Evolutionary conservation across 2,329 filamentous ascomycete genomes (phyloP).

Genomic region (Penicillium occitanis): DNA sequence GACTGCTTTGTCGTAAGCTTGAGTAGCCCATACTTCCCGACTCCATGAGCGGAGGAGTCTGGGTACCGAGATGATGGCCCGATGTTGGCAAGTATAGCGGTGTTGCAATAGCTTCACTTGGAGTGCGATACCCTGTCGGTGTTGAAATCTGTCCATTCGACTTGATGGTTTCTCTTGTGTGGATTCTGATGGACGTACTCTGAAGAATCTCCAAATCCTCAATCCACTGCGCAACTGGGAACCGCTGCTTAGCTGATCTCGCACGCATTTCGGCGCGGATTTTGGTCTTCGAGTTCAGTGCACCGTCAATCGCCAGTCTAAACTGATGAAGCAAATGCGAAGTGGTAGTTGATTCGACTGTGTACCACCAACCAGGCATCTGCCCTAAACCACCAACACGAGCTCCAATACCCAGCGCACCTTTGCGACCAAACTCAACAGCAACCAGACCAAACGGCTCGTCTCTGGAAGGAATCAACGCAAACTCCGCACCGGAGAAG

Average conservation of each 20-base stretch:
- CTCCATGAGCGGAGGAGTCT: constrained; percentile 37
- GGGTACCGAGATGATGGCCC: constrained; percentile 32
- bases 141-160: constrained; percentile 35
- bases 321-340: constrained; percentile 65
- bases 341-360: constrained; percentile 64
- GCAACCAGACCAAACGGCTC: constrained; percentile 69
- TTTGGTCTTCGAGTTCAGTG: constrained; percentile 57
- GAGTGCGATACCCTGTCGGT: constrained; percentile 45
- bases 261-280: constrained; percentile 64
- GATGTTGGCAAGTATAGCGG: constrained; percentile 29
- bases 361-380: constrained; percentile 72
- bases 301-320: constrained; percentile 62
- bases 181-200: constrained; percentile 58
- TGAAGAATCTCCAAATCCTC: constrained; percentile 65
- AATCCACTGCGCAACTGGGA: constrained; percentile 67
- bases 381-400: constrained; percentile 67
- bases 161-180: constrained; percentile 46
- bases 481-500: constrained; percentile 67
- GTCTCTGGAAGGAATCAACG: constrained; percentile 66
- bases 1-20: constrained; percentile 32
- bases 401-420: constrained; percentile 65
- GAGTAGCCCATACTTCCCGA: constrained; percentile 34
- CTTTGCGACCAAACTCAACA: constrained; percentile 68
- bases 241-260: constrained; percentile 63
- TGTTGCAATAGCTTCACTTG: constrained; percentile 39